Percentiles rank a stretch among this genome's conserved stretches.
Evolutionary conservation across 1,284 basidiomycete species (phyloP).

Genomic region (Psilocybe mexicana): DNA sequence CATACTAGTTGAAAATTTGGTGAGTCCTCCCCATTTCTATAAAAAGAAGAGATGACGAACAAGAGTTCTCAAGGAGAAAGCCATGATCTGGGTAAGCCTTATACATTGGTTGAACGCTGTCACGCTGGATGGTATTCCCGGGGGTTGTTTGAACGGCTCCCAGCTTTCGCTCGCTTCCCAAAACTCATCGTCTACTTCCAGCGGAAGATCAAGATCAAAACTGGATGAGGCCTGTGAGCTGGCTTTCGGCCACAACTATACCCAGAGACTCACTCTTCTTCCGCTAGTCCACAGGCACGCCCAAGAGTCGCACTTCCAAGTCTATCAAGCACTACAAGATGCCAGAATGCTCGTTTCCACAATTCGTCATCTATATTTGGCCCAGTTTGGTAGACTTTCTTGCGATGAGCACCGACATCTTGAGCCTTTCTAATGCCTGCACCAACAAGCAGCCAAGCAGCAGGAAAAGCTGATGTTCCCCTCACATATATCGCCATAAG

Average conservation of each 20-base stretch:
- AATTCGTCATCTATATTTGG: constrained; percentile 63
- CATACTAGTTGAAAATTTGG: constrained; percentile 52
- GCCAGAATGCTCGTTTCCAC: constrained; percentile 84
- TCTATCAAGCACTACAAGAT: constrained; percentile 61
- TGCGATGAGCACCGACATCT: constrained; percentile 69
- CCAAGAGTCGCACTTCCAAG: constrained; percentile 68
- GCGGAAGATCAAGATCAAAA: constrained; percentile 77
- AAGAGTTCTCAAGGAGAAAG: constrained; percentile 69
- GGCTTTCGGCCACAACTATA: constrained; percentile 4
- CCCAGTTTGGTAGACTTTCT: constrained; percentile 47
- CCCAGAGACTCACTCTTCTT: constrained; percentile 69
- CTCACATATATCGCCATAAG: constrained; percentile 50
- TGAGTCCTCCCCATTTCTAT: constrained; percentile 8
- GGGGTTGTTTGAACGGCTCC: constrained; percentile 59
- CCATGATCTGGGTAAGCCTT: constrained; percentile 71
- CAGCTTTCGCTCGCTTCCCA: constrained; percentile 58
- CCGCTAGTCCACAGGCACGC: constrained; percentile 67
- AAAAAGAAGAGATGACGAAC: constrained; percentile 39
- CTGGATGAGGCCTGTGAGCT: constrained; percentile 34
- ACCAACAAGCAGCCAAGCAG: constrained; percentile 65
- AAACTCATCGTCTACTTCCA: constrained; percentile 86
- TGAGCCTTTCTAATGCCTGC: constrained; percentile 72
- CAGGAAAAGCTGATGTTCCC: constrained; percentile 56
- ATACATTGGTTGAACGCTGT: constrained; percentile 68
- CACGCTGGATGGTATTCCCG: constrained; percentile 58